These are phyloP conservation scores for Pyronema domesticum DNA, from an alignment of 495 filamentous ascomycete genomes.

Conservation along the genomic window DNA sequence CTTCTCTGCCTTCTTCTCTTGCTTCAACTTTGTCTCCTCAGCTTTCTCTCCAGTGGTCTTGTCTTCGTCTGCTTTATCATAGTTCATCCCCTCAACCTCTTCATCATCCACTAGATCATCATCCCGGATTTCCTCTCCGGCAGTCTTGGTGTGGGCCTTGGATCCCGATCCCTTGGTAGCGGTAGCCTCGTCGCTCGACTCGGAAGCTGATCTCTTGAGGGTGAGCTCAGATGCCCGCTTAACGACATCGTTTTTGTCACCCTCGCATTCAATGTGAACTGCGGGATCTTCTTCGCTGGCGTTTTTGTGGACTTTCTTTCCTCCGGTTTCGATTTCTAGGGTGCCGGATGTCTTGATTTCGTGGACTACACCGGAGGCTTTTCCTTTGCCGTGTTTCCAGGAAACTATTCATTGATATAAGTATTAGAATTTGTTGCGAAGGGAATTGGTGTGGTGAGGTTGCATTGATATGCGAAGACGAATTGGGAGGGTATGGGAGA, in stretches of 20 bases:
- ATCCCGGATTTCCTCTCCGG: constrained; percentile 25
- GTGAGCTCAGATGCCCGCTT: constrained; percentile 39
- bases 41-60: constrained; percentile 24
- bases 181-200: background rate
- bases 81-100: constrained; percentile 15
- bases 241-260: constrained; percentile 40
- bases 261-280: constrained; percentile 36
- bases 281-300: constrained; percentile 40
- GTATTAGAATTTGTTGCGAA: constrained; percentile 8
- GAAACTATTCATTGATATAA: constrained; percentile 31
- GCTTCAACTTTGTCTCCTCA: constrained; percentile 21
- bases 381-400: constrained; percentile 37
- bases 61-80: constrained; percentile 1
- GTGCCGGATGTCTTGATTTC: constrained; percentile 41
- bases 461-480: background rate
- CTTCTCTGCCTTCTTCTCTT: constrained; percentile 26
- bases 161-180: background rate
- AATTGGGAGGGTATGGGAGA: background rate
- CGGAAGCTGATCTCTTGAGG: constrained; percentile 4
- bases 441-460: no score
- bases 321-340: constrained; percentile 40
- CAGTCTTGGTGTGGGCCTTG: constrained; percentile 7
- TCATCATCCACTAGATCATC: constrained; percentile 12
- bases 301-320: constrained; percentile 45
- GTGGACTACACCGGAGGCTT: constrained; percentile 37